Percentiles rank a stretch among this genome's conserved stretches.
phyloP scores from a whole-genome alignment of 148 eudicot species.

The Bassia scoparia region DNA sequence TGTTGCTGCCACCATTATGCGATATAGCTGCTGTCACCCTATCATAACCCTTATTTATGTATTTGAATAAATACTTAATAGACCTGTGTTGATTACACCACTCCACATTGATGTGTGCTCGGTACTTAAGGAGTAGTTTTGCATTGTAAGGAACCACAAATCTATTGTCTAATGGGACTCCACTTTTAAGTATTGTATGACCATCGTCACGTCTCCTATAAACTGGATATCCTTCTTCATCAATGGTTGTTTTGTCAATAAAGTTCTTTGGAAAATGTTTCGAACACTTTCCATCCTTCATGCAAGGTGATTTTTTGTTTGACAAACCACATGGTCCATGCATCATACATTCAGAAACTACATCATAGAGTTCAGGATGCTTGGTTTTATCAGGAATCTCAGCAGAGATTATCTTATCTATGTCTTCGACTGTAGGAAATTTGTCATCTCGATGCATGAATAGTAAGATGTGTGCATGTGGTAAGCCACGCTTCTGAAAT shows the following conservation, averaged over 20 bases:
- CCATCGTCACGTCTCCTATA: constrained; percentile 11
- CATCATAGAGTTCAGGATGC: background rate
- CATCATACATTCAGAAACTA: background rate
- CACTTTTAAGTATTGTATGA: background rate
- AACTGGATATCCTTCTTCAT: background rate
- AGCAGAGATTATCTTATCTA: background rate
- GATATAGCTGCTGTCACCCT: background rate
- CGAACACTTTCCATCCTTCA: background rate
- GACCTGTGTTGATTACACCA: constrained; percentile 17
- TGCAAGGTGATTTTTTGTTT: constrained; percentile 1
- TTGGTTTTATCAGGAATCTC: background rate
- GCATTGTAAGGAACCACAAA: constrained; percentile 10
- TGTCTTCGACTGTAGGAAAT: background rate
- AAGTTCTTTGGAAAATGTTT: constrained; percentile 5
- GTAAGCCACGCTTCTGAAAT: constrained; percentile 4
- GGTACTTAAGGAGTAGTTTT: background rate
- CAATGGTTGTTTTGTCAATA: background rate
- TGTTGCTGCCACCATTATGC: background rate
- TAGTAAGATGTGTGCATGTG: background rate
- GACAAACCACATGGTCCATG: constrained; percentile 1
- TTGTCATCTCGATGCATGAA: constrained; percentile 6
- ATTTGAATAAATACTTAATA: constrained; percentile 26
- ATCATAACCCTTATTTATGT: constrained; percentile 19
- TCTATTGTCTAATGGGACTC: background rate
- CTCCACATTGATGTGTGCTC: constrained; percentile 19